Conservation (phyloP, 495 filamentous ascomycete species). For the Penicillium soppii region DNA sequence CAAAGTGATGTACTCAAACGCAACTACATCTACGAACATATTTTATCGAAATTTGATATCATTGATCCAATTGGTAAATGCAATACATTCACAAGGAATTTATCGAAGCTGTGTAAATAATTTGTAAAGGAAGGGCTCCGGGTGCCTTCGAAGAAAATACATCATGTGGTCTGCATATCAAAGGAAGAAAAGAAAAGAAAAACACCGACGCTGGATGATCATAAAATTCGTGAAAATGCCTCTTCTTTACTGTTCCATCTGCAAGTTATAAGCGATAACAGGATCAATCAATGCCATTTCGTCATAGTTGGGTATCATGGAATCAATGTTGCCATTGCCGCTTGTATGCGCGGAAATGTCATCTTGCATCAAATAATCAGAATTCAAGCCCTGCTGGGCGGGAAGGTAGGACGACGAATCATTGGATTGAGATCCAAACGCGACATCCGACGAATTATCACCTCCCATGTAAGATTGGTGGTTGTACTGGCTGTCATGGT, state of each 20-base stretch:
- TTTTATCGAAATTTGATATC: too few species aligned
- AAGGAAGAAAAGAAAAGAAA: too few species aligned
- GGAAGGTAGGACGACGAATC: conserved; percentile 2
- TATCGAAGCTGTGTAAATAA: too few species aligned
- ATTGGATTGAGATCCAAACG: conserved; percentile 5
- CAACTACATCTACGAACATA: too few species aligned
- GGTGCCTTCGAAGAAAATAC: too few species aligned
- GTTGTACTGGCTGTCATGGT: conserved; percentile 20
- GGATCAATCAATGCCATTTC: conserved; percentile 39
- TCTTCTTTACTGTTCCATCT: conserved; percentile 16
- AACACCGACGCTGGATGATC: background rate
- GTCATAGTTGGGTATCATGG: conserved; percentile 33
- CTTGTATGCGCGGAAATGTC: background rate
- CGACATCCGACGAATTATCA: background rate
- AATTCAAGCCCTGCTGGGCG: conserved; percentile 10
- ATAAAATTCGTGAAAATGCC: conserved; percentile 1
- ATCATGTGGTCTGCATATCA: too few species aligned
- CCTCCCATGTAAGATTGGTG: conserved; percentile 17
- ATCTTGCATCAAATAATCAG: conserved; percentile 34
- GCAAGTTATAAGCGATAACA: conserved; percentile 29
- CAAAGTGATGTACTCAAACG: too few species aligned
- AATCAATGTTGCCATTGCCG: conserved; percentile 14
- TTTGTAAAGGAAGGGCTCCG: too few species aligned
- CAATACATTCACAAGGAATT: too few species aligned
- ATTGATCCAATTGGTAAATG: too few species aligned